phyloP scores from a whole-genome alignment of 2,329 filamentous ascomycete species.

The Monosporascus sp. region DNA sequence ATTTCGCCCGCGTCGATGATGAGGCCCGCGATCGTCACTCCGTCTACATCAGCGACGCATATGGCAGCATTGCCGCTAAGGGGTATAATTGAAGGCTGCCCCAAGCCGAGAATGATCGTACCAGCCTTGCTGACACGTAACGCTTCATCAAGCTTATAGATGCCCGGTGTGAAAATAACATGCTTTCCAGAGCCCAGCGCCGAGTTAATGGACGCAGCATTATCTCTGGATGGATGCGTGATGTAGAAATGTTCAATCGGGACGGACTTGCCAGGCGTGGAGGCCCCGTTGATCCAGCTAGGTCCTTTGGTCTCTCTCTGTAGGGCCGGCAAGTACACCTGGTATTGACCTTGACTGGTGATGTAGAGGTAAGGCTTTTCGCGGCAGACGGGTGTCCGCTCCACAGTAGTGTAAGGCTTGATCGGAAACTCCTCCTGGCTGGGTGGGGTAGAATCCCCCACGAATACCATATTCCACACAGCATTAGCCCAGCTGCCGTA shows the following conservation, averaged over 20 bases:
- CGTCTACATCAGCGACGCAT: conserved; percentile 23
- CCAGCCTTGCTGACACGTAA: conserved; percentile 17
- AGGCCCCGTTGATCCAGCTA: conserved; percentile 18
- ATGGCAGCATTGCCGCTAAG: conserved; percentile 19
- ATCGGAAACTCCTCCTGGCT: conserved; percentile 21
- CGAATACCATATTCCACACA: conserved; percentile 31
- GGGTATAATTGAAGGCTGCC: conserved; percentile 26
- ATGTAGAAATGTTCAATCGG: conserved; percentile 24
- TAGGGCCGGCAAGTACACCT: conserved; percentile 25
- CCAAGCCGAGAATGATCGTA: conserved; percentile 27
- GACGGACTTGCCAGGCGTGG: conserved; percentile 23
- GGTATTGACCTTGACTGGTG: conserved; percentile 16
- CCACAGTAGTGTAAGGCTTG: conserved; percentile 25
- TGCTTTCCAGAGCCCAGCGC: conserved; percentile 24
- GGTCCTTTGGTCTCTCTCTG: conserved; percentile 22
- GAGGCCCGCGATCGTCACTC: conserved; percentile 26
- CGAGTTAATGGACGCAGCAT: conserved; percentile 20
- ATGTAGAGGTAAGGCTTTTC: conserved; percentile 28
- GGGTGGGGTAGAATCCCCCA: conserved; percentile 24
- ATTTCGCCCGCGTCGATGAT: conserved; percentile 26
- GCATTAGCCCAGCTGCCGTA: conserved; percentile 29
- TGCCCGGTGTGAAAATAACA: conserved; percentile 25
- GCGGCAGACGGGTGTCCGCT: conserved; percentile 23
- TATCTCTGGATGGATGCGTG: conserved; percentile 16
- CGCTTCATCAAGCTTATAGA: conserved; percentile 24